Evolutionary conservation across 2,329 filamentous ascomycete species (phyloP), one percentile per base, ranked within the genome.

Genomic region (Dactylellina leptospora): DNA sequence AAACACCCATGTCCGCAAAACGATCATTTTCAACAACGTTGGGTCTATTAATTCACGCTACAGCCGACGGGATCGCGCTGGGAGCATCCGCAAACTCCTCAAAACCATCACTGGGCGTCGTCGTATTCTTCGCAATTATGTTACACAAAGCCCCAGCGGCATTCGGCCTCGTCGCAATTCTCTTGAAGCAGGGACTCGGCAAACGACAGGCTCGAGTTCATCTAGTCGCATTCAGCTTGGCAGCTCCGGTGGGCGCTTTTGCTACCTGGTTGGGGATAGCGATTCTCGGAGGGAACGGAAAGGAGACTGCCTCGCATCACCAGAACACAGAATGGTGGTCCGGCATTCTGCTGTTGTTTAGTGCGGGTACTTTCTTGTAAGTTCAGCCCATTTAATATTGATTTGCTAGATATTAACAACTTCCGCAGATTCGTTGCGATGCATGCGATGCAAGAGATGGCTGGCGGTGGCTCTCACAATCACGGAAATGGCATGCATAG

Each of bases 61-160:
- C 91, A 1, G 93, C 95, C 1, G 95, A 99, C 78, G 95, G 95
- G 13, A 96, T 99, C 73, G 95, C 95, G 1, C 88, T 99, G 81
- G 95, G 95, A 20, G 95, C 95, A 22, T 96, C 93, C 0, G 91
- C 90, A 2, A 89, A 90, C 2, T 86, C 88, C 2, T 83, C 87
- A 1, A 88, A 91, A 76, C 87, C 87, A 73, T 89, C 89, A 66
- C 82, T 99, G 9, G 92, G 91, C 33, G 87, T 97, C 71, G 91
- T 99, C 76, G 92, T 99, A 38, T 99, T 99, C 79, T 81, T 96
- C 40, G 95, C 95, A 9, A 95, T 99, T 76, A 96, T 99, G 90
- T 87, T 97, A 4, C 95, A 99, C 81, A 99, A 97, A 81, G 93
- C 92, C 0, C 93, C 93, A 0, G 95, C 95, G 1, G 93, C 95